Evolutionary conservation across 1,139 yeast genomes (phyloP).

Genomic region (Candida pseudoviswanathii): DNA sequence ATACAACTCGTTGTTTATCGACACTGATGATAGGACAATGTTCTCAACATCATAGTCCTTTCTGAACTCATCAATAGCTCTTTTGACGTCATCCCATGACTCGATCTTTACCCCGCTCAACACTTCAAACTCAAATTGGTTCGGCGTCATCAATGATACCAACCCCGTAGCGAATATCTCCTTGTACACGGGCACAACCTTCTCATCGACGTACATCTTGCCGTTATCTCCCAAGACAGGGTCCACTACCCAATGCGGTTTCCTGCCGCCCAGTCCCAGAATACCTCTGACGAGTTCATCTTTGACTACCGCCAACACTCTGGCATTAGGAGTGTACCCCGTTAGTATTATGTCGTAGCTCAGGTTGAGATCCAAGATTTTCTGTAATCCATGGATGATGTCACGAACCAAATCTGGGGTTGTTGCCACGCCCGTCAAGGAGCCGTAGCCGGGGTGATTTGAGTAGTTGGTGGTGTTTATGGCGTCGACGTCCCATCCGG

Average conservation of each 20-base stretch:
- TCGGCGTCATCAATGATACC: conserved; percentile 40
- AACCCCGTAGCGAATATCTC: conserved; percentile 28
- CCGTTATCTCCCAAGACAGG: conserved; percentile 48
- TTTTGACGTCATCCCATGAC: conserved; percentile 23
- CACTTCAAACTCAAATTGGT: conserved; percentile 43
- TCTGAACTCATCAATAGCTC: conserved; percentile 25
- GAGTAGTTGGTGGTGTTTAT: conserved; percentile 46
- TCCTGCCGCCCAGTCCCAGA: too few species aligned
- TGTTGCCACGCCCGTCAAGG: conserved; percentile 29
- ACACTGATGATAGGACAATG: conserved; percentile 40
- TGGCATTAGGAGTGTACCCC: conserved; percentile 71
- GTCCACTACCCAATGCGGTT: conserved; percentile 38
- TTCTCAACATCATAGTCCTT: conserved; percentile 25
- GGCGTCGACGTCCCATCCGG: conserved; percentile 48
- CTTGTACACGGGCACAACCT: conserved; percentile 32
- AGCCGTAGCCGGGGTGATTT: conserved; percentile 50
- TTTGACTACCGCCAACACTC: conserved; percentile 50
- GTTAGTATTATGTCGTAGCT: conserved; percentile 64
- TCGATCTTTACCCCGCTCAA: conserved; percentile 26
- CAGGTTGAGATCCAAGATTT: conserved; percentile 25
- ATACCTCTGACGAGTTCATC: conserved; percentile 30
- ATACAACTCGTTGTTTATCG: conserved; percentile 30
- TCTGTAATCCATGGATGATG: conserved; percentile 26
- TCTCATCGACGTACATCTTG: conserved; percentile 35
- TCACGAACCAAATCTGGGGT: conserved; percentile 23